These are phyloP conservation scores for Pythium biforme DNA, from an alignment of 352 stramenopile species.

Conservation along the genomic window DNA sequence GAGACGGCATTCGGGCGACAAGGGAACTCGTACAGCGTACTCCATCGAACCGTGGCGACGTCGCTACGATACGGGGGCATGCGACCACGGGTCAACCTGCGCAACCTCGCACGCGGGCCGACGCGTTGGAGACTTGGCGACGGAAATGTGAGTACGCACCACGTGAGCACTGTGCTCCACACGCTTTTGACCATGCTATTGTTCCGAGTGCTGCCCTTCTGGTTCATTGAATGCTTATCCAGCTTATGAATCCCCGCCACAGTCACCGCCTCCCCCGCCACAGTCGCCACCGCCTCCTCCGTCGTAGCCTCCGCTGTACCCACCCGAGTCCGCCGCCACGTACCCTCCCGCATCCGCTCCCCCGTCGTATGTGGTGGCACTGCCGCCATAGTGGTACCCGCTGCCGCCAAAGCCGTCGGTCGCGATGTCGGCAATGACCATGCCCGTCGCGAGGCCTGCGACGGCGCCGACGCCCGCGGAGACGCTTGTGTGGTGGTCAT, in stretches of 20 bases:
- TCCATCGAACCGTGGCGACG: too few species aligned
- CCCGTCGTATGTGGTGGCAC: background rate
- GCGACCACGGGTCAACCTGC: too few species aligned
- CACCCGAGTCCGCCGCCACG: constrained; percentile 6
- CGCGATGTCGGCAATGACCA: constrained; percentile 13
- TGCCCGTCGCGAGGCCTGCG: constrained; percentile 10
- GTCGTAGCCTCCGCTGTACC: background rate
- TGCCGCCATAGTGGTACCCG: background rate
- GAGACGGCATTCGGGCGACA: too few species aligned
- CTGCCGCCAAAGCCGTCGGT: constrained; percentile 9
- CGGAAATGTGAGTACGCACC: too few species aligned
- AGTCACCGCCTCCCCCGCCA: constrained; percentile 15
- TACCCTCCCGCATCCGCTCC: constrained; percentile 3
- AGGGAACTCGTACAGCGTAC: too few species aligned
- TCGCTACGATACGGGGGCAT: too few species aligned
- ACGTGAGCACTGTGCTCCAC: too few species aligned
- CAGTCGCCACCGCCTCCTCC: constrained; percentile 9
- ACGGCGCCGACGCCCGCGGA: constrained; percentile 3
- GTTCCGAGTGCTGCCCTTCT: too few species aligned
- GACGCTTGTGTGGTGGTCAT: constrained; percentile 1
- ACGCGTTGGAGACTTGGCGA: too few species aligned
- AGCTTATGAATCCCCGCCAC: constrained; percentile 18
- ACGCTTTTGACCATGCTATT: too few species aligned
- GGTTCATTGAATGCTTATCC: too few species aligned
- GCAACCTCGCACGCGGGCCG: too few species aligned